Base-by-base conservation (phyloP, 179 eudicot genomes). In the Beta corolliflora region DNA sequence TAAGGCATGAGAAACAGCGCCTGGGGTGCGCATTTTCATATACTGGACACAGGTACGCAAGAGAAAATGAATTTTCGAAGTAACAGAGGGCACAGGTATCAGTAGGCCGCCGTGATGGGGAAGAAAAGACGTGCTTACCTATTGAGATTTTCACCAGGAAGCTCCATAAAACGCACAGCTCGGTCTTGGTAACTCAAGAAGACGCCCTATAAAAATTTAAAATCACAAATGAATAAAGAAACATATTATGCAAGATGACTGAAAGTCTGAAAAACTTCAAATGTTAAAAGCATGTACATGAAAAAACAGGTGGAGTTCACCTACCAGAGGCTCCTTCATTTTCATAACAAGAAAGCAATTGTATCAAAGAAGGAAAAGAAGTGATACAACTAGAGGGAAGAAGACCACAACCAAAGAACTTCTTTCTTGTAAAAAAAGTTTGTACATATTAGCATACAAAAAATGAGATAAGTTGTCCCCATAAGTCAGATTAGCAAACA, bases 101-200 rank as follows among this genome's bases (percentile, higher is more conserved):
- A 6, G 1, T 23, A 72, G 25, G 25, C 56, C 31, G 21, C 12
- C 67, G 21, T 18, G 55, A 3, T 23, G 2, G 29, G 55, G 6
- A 48, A n/a, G 45, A 56, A 14, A 54, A 23, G 0, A 18, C 3
- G 18, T 66, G 76, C 89, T 87, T 88, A 81, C 99, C 99, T 96
- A 87, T 84, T 91, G 25, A 91, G 92, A 82, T 92, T 91, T 81
- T 96, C 99, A 77, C 98, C 99, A 48, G 99, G 99, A 84, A 96
- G 96, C 85, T 94, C 99, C 99, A 94, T 96, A 88, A 94, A 94
- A 73, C 92, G 99, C 85, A 96, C 93, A 56, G 94, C 87, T 72
- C 98, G 94, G 53, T 96, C 98, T 64, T 85, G 89, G 84, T 94
- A 96, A 84, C 92, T 90, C 23, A 94, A 89, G 88, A 96, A 95